phyloP scores from a whole-genome alignment of 2,329 filamentous ascomycete genomes.

The Lachnellula subtilissima region DNA sequence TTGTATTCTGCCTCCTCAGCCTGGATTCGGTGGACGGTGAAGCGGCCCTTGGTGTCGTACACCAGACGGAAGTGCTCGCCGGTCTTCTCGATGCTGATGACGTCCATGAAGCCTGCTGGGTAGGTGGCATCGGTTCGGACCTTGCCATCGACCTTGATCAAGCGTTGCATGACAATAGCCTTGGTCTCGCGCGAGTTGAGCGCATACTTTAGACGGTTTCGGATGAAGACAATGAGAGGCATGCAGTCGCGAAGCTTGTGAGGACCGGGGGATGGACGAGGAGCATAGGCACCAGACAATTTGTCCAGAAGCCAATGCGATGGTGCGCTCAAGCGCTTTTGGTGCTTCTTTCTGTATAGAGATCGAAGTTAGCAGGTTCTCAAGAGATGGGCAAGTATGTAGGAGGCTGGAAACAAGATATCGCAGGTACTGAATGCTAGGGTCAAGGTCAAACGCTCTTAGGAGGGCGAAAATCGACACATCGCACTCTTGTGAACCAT shows the following conservation, averaged over 20 bases:
- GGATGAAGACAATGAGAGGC: constrained; percentile 97
- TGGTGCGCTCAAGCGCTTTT: constrained; percentile 98
- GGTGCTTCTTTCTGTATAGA: constrained; percentile 84
- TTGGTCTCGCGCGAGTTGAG: constrained; percentile 98
- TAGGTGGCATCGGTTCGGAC: constrained; percentile 98
- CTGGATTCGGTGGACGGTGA: constrained; percentile 99
- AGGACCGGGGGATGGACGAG: constrained; percentile 74
- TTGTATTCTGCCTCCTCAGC: constrained; percentile 99
- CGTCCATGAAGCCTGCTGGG: constrained; percentile 98
- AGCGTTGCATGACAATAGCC: constrained; percentile 98
- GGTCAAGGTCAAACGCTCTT: not conserved
- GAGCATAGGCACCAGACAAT: constrained; percentile 84
- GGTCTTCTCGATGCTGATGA: constrained; percentile 99
- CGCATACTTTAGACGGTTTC: constrained; percentile 97
- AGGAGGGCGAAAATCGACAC: not conserved
- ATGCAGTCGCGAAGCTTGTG: constrained; percentile 99
- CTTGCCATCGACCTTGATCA: constrained; percentile 99
- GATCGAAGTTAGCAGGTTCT: constrained; percentile 14
- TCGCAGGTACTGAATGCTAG: not conserved
- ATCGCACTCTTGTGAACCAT: not conserved
- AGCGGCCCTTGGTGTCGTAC: constrained; percentile 99
- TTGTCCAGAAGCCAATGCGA: constrained; percentile 99
- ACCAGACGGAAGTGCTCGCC: constrained; percentile 99
- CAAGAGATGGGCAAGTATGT: too few relatives aligned
- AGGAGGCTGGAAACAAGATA: not conserved